phyloP scores from a whole-genome alignment of 805 yeast genomes.

The Candida wancherniae region DNA sequence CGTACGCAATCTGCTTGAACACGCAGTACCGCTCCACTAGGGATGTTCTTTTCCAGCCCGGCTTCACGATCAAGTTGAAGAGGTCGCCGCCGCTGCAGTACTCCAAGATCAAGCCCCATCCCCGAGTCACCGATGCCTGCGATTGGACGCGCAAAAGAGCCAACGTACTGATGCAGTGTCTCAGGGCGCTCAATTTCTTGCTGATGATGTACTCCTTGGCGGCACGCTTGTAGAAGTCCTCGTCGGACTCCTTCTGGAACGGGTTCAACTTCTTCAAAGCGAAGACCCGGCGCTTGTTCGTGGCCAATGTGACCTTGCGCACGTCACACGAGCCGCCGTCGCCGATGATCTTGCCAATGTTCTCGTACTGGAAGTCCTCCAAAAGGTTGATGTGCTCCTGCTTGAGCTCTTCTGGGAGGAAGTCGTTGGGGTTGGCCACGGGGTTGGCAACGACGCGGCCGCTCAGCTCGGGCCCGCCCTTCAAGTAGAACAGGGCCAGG shows the following conservation, averaged over 20 bases:
- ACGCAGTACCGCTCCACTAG: conserved; percentile 55
- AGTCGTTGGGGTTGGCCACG: conserved; percentile 61
- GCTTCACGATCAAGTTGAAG: conserved; percentile 47
- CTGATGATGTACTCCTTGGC: conserved; percentile 61
- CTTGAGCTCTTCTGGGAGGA: conserved; percentile 49
- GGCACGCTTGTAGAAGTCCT: conserved; percentile 61
- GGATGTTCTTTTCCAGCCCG: conserved; percentile 56
- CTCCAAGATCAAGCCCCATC: conserved; percentile 76
- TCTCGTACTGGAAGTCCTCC: conserved; percentile 50
- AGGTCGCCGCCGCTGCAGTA: conserved; percentile 60
- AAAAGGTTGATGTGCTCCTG: conserved; percentile 46
- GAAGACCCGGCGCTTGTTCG: conserved; percentile 42
- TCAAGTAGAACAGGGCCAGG: conserved; percentile 21
- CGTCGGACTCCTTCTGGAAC: conserved; percentile 57
- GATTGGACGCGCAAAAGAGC: conserved; percentile 56
- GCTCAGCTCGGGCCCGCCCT: conserved; percentile 36
- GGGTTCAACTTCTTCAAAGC: conserved; percentile 65
- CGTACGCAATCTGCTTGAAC: conserved; percentile 64
- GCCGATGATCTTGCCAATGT: conserved; percentile 48
- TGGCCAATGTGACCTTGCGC: conserved; percentile 34
- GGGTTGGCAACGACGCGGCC: conserved; percentile 55
- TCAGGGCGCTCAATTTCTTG: conserved; percentile 46
- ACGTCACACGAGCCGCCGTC: conserved; percentile 73
- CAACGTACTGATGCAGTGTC: conserved; percentile 56
- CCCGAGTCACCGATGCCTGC: conserved; percentile 48